phyloP scores from a whole-genome alignment of 805 yeast genomes.

The Candida maris region DNA sequence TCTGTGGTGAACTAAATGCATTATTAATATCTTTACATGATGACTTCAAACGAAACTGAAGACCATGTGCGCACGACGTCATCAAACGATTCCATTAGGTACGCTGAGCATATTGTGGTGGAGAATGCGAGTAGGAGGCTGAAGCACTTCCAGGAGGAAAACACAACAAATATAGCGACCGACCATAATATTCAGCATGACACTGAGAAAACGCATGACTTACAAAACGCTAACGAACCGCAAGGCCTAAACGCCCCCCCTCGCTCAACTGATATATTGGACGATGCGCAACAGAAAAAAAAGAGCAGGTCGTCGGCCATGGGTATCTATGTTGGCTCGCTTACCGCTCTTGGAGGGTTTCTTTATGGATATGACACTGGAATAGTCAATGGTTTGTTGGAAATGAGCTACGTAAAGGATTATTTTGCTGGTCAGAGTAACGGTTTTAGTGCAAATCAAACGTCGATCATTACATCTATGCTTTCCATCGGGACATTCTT shows the following conservation, averaged over 20 bases:
- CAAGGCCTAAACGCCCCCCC: conserved; percentile 3
- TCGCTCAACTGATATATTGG: background rate
- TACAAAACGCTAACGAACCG: too few relatives aligned
- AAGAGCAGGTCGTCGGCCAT: conserved; percentile 45
- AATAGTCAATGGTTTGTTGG: conserved; percentile 70
- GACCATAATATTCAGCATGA: background rate
- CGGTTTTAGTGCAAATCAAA: conserved; percentile 54
- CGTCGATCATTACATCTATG: conserved; percentile 73
- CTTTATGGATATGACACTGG: conserved; percentile 91
- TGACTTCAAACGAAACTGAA: too few relatives aligned
- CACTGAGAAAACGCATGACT: background rate
- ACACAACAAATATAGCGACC: too few relatives aligned
- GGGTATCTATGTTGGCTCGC: conserved; percentile 70
- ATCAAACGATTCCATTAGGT: too few relatives aligned
- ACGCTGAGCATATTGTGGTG: too few relatives aligned
- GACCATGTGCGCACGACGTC: too few relatives aligned
- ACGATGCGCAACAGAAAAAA: conserved; percentile 6
- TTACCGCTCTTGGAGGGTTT: conserved; percentile 90
- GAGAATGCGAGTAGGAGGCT: too few relatives aligned
- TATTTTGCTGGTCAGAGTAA: conserved; percentile 41
- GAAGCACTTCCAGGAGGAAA: too few relatives aligned
- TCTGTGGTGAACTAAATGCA: too few relatives aligned
- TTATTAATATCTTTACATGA: too few relatives aligned
- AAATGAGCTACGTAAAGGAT: conserved; percentile 63
- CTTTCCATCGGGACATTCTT: conserved; percentile 76